phyloP scores from a whole-genome alignment of 768 basidiomycete genomes.

The Glaciozyma martinii region DNA sequence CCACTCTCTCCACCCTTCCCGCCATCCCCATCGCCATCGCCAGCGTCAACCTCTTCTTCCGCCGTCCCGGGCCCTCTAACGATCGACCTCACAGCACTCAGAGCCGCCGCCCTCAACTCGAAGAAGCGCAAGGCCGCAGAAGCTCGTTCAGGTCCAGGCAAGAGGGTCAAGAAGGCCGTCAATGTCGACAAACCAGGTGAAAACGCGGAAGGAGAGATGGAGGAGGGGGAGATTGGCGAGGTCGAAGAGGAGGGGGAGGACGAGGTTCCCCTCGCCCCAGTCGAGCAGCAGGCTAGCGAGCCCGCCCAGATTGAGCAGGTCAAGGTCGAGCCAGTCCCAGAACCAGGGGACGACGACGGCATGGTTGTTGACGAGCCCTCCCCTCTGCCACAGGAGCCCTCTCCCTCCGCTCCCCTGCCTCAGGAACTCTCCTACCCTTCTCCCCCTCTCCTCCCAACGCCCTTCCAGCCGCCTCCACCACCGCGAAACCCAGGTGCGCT shows the following conservation, averaged over 20 bases:
- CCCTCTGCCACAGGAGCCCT: not conserved
- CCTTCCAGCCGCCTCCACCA: constrained; percentile 47
- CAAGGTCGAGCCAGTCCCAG: constrained; percentile 67
- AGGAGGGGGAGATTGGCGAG: not conserved
- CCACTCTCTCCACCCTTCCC: not conserved
- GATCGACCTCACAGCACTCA: not conserved
- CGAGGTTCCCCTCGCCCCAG: not conserved
- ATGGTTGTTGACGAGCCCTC: constrained; percentile 49
- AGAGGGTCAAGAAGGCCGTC: not conserved
- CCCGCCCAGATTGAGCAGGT: constrained; percentile 71
- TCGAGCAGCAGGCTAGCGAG: constrained; percentile 44
- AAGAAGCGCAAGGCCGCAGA: not conserved
- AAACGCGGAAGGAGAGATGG: not conserved
- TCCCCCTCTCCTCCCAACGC: constrained; percentile 54
- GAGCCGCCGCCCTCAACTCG: not conserved
- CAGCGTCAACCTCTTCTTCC: no score
- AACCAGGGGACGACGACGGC: constrained; percentile 57
- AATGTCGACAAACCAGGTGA: no score
- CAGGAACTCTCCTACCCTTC: not conserved
- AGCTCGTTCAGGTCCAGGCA: not conserved
- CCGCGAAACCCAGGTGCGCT: constrained; percentile 86
- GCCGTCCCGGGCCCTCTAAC: no score
- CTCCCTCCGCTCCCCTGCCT: constrained; percentile 36
- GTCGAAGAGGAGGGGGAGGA: constrained; percentile 23
- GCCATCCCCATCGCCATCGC: no score